Evolutionary conservation across 108 stramenopile genomes (phyloP), one percentile per base, ranked within the genome.

Genomic region (Nitzschia sp.): DNA sequence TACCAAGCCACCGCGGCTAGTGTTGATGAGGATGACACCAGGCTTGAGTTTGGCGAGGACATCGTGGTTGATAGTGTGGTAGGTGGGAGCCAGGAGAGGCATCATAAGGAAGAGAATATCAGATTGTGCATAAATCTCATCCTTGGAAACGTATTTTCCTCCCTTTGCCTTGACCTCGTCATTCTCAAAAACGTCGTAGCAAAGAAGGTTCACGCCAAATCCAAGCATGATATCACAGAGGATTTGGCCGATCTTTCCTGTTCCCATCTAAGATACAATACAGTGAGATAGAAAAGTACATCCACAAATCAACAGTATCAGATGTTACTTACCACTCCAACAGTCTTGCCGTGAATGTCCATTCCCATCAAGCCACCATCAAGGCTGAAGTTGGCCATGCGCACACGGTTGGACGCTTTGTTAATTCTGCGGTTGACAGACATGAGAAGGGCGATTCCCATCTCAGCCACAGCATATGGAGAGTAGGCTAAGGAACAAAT

Each of bases 391-490:
- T 92, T 85, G 50, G 83, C 73, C 85, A 89, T 88, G 43, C 79
- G 75, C 37, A 86, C 86, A 9, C 88, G 85, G 42, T 60, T 72
- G n/a, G 59, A 65, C 15, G 91, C 91, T 10, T 60, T 67, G 60
- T 75, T 53, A 38, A 81, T 83, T 63, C 82, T 80, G 15, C 91
- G 75, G 58, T 89, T 90, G 22, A 92, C 66, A 21, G 82, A 60
- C 91, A 92, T 88, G 52, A 90, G 80, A 39, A 92, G 76, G 20
- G 87, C 80, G 52, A 92, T 79, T 7, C 84, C 86, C 57, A 86
- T 83, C 75, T 92, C 91, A 24, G 91, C 88, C 0, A 92, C 87
- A 5, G 91, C 91, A 73, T 92, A 90, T 10, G 91, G 89, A 55
- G 70, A 77, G 74, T 92, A 92, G 24, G 89, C 89, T 48, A 17